A percentile compares a stretch with the other conserved stretches of the same genome.
These are phyloP conservation scores for Hanseniaspora mollemarum DNA, from an alignment of 805 yeast species.

Conservation along the genomic window DNA sequence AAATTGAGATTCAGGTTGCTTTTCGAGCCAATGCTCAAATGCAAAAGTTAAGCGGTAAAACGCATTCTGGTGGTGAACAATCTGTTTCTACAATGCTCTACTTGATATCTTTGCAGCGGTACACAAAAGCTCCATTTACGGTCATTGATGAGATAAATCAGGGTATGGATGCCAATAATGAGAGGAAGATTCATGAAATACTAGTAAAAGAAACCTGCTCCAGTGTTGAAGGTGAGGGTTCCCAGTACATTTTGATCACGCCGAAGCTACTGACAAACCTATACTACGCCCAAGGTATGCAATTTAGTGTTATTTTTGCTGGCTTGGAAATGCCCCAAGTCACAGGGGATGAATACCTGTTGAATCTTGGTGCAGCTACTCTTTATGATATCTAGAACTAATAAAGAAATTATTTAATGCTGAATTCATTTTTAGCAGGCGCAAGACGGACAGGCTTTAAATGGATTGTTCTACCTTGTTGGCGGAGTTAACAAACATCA, in stretches of 20 bases:
- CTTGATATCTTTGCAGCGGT: conserved; percentile 79
- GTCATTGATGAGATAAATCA: conserved; percentile 97
- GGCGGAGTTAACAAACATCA: too few species aligned
- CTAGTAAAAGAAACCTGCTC: conserved; percentile 76
- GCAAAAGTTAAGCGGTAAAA: conserved; percentile 33
- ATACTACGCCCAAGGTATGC: conserved; percentile 47
- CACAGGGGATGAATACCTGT: conserved; percentile 24
- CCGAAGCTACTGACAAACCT: conserved; percentile 78
- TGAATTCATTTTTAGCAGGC: too few species aligned
- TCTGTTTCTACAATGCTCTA: conserved; percentile 89
- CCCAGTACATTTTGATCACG: conserved; percentile 86
- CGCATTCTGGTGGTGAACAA: conserved; percentile 82
- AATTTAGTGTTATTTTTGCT: conserved; percentile 52
- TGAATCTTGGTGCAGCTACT: conserved; percentile 32
- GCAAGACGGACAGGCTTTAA: too few species aligned
- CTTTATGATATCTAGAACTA: conserved; percentile 18
- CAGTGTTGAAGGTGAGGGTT: conserved; percentile 31
- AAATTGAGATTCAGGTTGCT: conserved; percentile 67
- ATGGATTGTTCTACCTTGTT: too few species aligned
- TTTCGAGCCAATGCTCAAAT: conserved; percentile 81
- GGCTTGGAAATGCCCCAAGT: conserved; percentile 38
- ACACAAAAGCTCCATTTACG: conserved; percentile 80
- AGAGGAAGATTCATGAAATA: conserved; percentile 69
- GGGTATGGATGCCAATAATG: conserved; percentile 95
- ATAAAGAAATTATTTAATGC: too few species aligned